Evolutionary conservation across 2,329 filamentous ascomycete genomes (phyloP).

Genomic region (Hortaea werneckii): DNA sequence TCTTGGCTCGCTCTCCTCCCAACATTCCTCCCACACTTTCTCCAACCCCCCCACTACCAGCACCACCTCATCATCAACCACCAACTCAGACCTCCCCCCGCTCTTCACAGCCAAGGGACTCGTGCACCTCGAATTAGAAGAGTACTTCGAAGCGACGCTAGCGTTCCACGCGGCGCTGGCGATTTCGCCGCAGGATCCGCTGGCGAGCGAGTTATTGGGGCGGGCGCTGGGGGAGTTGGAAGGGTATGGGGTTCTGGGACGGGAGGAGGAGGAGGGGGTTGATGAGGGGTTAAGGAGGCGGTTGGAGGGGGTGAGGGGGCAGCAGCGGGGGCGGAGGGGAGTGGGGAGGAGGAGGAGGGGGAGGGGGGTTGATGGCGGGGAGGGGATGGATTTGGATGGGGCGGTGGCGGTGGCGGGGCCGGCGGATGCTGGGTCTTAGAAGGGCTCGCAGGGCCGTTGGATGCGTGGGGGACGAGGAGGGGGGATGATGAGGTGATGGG

Average conservation of each 20-base stretch:
- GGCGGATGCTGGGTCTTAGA: background rate
- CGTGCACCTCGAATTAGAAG: slow-evolving; percentile 67
- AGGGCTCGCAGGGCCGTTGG: background rate
- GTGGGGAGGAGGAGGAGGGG: background rate
- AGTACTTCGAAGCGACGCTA: slow-evolving; percentile 65
- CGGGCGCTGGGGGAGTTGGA: slow-evolving; percentile 59
- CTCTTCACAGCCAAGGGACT: slow-evolving; percentile 78
- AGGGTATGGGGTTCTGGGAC: slow-evolving; percentile 36
- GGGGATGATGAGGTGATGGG: too few relatives aligned
- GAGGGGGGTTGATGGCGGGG: slow-evolving; percentile 6
- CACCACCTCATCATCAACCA: background rate
- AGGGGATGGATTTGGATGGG: slow-evolving; percentile 15
- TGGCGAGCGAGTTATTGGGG: slow-evolving; percentile 67
- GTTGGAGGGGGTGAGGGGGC: slow-evolving; percentile 7
- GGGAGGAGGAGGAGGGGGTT: slow-evolving; percentile 30
- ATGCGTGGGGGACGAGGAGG: too few relatives aligned
- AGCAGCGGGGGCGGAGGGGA: too few relatives aligned
- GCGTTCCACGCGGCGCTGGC: slow-evolving; percentile 78
- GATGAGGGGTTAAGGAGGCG: slow-evolving; percentile 13
- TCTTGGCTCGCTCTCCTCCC: slow-evolving; percentile 51
- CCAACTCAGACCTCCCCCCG: background rate
- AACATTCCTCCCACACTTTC: too few relatives aligned
- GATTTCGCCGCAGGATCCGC: slow-evolving; percentile 67
- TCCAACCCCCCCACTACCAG: background rate
- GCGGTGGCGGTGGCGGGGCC: background rate